These are phyloP conservation scores for Tuber magnatum DNA, from an alignment of 495 filamentous ascomycete genomes.

Conservation along the genomic window DNA sequence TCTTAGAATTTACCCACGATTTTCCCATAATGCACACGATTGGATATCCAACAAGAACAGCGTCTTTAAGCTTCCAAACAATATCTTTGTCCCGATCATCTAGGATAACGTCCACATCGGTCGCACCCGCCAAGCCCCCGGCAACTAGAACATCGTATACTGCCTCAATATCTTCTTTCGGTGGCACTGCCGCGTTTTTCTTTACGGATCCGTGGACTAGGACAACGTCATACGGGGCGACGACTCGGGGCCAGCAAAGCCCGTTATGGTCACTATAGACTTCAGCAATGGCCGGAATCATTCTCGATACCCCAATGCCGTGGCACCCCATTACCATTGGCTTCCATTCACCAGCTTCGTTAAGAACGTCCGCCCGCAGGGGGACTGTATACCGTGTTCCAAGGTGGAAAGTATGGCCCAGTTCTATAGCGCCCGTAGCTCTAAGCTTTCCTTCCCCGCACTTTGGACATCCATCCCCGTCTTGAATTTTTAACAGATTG, in stretches of 20 bases:
- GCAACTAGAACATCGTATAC: slow-evolving; percentile 54
- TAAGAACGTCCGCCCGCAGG: slow-evolving; percentile 54
- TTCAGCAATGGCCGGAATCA: slow-evolving; percentile 80
- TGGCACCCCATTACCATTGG: slow-evolving; percentile 91
- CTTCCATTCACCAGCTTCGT: slow-evolving; percentile 39
- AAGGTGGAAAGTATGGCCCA: slow-evolving; percentile 92
- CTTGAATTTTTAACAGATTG: slow-evolving; percentile 56
- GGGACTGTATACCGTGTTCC: slow-evolving; percentile 79
- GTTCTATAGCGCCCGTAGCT: slow-evolving; percentile 68
- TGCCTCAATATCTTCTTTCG: slow-evolving; percentile 47
- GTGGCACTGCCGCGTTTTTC: slow-evolving; percentile 45
- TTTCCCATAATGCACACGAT: slow-evolving; percentile 71
- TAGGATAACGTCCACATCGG: slow-evolving; percentile 45
- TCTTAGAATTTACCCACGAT: slow-evolving; percentile 57
- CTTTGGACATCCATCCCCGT: slow-evolving; percentile 64
- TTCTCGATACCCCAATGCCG: slow-evolving; percentile 85
- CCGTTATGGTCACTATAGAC: slow-evolving; percentile 63
- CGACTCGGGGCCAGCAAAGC: slow-evolving; percentile 78
- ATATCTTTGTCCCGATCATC: slow-evolving; percentile 68
- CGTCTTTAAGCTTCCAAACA: slow-evolving; percentile 80
- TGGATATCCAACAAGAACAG: slow-evolving; percentile 82
- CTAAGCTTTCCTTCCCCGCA: slow-evolving; percentile 60
- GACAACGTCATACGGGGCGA: slow-evolving; percentile 77
- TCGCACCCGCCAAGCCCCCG: slow-evolving; percentile 6
- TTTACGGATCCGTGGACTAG: slow-evolving; percentile 49